A percentile compares a stretch with the other conserved stretches of the same genome.
phyloP scores from a whole-genome alignment of 2,329 filamentous ascomycete genomes.

The Arthrobotrys sinensis region DNA sequence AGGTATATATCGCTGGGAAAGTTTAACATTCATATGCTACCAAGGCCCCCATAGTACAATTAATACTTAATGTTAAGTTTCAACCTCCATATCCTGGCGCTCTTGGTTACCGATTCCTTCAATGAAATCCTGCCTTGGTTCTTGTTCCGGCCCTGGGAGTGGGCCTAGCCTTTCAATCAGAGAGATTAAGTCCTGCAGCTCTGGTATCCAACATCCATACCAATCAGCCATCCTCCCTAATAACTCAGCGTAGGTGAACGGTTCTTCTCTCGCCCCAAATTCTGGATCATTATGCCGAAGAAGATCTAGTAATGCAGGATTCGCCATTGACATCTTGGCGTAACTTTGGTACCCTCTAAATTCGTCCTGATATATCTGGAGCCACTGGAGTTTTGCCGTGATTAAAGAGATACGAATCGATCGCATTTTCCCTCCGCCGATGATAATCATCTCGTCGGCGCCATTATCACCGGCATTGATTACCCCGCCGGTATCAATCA shows the following conservation, averaged over 20 bases:
- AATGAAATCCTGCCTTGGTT: background rate
- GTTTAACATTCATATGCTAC: no score
- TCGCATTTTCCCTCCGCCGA: background rate
- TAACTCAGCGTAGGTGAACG: constrained; percentile 17
- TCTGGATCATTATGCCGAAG: background rate
- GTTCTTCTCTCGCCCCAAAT: background rate
- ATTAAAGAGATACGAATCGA: no score
- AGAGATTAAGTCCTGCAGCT: constrained; percentile 5
- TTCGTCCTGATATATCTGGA: background rate
- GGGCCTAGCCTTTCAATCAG: background rate
- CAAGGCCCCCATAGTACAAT: no score
- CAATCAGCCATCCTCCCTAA: constrained; percentile 4
- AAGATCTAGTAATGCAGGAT: background rate
- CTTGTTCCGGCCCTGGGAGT: background rate
- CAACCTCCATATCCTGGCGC: background rate
- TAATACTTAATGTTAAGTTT: background rate
- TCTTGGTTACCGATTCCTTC: background rate
- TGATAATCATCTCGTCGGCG: background rate
- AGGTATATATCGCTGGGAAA: no score
- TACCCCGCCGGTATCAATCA: background rate
- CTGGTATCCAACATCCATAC: constrained; percentile 18
- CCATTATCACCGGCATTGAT: background rate
- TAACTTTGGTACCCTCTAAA: background rate
- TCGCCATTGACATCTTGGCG: background rate
- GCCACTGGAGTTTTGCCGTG: no score